Evolutionary conservation across 176 grass and related monocot genomes (phyloP).

Genomic region (Aegilops sharonensis): DNA sequence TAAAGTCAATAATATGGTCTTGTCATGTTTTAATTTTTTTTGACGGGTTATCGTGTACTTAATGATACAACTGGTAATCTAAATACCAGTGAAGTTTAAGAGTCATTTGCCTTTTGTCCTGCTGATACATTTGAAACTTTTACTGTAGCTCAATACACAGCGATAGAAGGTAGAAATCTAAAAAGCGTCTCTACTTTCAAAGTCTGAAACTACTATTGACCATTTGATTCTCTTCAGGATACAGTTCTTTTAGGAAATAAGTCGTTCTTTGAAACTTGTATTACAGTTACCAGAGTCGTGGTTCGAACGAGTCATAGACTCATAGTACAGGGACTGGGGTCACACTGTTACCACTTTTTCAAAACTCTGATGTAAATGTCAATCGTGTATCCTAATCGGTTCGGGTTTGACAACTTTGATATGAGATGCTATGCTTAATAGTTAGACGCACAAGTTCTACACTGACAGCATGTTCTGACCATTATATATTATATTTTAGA

Average conservation of each 20-base stretch:
- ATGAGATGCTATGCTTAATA: background rate
- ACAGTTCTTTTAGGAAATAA: background rate
- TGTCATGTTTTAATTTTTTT: background rate
- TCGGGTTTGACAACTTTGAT: background rate
- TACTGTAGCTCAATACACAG: background rate
- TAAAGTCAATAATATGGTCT: background rate
- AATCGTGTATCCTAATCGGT: background rate
- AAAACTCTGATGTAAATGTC: background rate
- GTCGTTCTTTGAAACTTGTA: background rate
- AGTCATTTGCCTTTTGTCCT: background rate
- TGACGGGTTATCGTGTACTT: background rate
- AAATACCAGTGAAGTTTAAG: background rate
- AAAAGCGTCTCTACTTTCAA: background rate
- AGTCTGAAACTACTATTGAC: background rate
- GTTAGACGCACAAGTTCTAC: background rate
- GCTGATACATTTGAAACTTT: constrained; percentile 2
- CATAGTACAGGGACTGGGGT: background rate
- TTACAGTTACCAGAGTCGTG: background rate
- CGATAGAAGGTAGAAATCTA: background rate
- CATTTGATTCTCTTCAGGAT: background rate
- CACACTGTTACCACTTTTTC: background rate
- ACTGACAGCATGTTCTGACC: background rate
- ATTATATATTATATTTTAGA: constrained; percentile 9
- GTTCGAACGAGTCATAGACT: background rate
- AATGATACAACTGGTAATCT: background rate